These are phyloP conservation scores for Fusarium sp. DNA, from an alignment of 2,329 filamentous ascomycete genomes.

Conservation along the genomic window DNA sequence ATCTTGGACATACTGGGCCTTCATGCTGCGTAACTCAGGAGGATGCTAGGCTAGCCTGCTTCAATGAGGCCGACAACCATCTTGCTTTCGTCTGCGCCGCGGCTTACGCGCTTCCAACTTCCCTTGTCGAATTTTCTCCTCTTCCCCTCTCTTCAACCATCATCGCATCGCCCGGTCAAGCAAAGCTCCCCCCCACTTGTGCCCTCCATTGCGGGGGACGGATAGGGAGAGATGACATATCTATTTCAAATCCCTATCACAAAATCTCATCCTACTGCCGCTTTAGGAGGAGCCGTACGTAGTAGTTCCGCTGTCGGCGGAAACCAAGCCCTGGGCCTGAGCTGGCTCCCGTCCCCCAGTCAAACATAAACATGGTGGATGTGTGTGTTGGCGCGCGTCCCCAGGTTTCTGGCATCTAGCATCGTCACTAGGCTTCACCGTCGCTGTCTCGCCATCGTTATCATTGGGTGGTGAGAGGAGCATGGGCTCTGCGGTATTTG, in stretches of 20 bases:
- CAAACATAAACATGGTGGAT: not conserved
- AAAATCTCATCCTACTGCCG: not conserved
- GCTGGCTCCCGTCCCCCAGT: not conserved
- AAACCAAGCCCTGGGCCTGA: not conserved
- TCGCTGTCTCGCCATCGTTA: not conserved
- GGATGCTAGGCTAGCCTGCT: not conserved
- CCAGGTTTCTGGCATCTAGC: not conserved
- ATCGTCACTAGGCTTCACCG: not conserved
- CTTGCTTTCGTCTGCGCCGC: slow-evolving; percentile 10
- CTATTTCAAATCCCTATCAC: slow-evolving; percentile 4
- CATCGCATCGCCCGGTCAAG: not conserved
- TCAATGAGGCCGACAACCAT: not conserved
- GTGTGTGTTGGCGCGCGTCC: not conserved
- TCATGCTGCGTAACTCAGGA: not conserved
- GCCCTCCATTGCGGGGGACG: not conserved
- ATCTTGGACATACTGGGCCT: not conserved
- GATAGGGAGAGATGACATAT: slow-evolving; percentile 1
- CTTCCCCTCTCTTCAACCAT: not conserved
- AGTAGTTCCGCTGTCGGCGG: not conserved
- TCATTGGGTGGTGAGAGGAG: not conserved
- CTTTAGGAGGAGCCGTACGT: not conserved
- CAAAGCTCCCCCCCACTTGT: not conserved
- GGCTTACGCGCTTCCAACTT: slow-evolving; percentile 37
- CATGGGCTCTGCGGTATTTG: not conserved
- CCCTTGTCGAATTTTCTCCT: not conserved